phyloP scores from a whole-genome alignment of 495 filamentous ascomycete species.

The Delitschia confertaspora region DNA sequence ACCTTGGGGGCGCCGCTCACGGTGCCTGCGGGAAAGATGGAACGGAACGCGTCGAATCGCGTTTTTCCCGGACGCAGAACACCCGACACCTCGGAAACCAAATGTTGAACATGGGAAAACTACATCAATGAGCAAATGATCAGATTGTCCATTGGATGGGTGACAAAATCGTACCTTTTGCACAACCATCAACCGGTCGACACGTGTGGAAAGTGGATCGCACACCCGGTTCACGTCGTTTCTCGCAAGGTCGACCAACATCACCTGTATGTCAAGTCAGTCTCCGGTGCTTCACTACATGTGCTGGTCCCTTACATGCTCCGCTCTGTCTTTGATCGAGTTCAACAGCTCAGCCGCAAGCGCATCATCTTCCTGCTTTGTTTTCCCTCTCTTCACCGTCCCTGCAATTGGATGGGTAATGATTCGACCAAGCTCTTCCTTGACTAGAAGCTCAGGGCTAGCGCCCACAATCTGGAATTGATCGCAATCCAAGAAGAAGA shows the following conservation, averaged over 20 bases:
- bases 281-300: neutral
- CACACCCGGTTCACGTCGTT: constrained; percentile 97
- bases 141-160: neutral
- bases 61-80: constrained; percentile 72
- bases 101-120: constrained; percentile 94
- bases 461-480: constrained; percentile 94
- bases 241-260: constrained; percentile 94
- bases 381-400: constrained; percentile 79
- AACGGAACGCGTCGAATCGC: constrained; percentile 83
- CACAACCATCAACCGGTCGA: constrained; percentile 91
- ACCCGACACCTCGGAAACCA: constrained; percentile 90
- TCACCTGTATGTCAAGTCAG: constrained; percentile 47
- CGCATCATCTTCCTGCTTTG: constrained; percentile 65
- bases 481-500: constrained; percentile 88
- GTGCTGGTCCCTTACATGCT: constrained; percentile 45
- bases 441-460: constrained; percentile 86
- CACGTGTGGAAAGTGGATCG: constrained; percentile 77
- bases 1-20: constrained; percentile 95
- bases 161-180: constrained; percentile 40
- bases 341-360: constrained; percentile 69
- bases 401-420: constrained; percentile 97
- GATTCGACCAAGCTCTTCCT: constrained; percentile 76
- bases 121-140: constrained; percentile 32
- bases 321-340: constrained; percentile 87
- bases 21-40: constrained; percentile 83